These are phyloP conservation scores for Colletotrichum melonis DNA, from an alignment of 2,329 filamentous ascomycete genomes.

Conservation along the genomic window DNA sequence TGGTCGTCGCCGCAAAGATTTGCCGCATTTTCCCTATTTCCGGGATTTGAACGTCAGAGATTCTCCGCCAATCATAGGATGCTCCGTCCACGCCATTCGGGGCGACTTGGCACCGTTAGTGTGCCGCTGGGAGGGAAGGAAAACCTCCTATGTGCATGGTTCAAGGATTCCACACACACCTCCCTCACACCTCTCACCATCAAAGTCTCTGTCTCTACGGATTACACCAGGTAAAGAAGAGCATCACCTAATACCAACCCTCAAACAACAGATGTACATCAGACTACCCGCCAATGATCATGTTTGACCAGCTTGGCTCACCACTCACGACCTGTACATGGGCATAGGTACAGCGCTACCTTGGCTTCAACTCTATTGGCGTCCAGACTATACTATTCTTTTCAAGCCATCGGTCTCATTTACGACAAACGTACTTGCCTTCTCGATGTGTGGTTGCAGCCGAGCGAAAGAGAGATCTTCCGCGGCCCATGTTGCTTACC, in stretches of 20 bases:
- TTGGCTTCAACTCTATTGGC: background rate
- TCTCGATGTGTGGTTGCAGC: slow-evolving; percentile 12
- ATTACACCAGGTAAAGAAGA: background rate
- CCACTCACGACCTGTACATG: background rate
- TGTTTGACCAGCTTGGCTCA: slow-evolving; percentile 20
- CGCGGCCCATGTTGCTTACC: slow-evolving; percentile 13
- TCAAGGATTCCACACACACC: slow-evolving; percentile 1
- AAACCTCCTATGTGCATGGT: slow-evolving; percentile 11
- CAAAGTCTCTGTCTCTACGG: background rate
- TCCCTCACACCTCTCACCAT: background rate
- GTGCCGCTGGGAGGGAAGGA: slow-evolving; percentile 25
- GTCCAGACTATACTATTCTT: background rate
- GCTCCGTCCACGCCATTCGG: slow-evolving; percentile 1
- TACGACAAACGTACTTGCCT: background rate
- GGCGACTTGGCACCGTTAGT: slow-evolving; percentile 30
- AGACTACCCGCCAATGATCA: background rate
- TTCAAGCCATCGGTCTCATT: background rate
- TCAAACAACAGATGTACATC: background rate
- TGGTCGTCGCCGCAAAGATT: slow-evolving; percentile 32
- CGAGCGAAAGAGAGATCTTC: slow-evolving; percentile 22
- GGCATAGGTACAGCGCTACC: background rate
- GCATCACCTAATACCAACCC: background rate
- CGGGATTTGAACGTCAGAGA: slow-evolving; percentile 28
- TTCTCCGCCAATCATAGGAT: slow-evolving; percentile 35
- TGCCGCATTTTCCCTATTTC: slow-evolving; percentile 36